Conservation (phyloP, 1,284 basidiomycete species). For the Austroboletus olivaceoglutinosus region DNA sequence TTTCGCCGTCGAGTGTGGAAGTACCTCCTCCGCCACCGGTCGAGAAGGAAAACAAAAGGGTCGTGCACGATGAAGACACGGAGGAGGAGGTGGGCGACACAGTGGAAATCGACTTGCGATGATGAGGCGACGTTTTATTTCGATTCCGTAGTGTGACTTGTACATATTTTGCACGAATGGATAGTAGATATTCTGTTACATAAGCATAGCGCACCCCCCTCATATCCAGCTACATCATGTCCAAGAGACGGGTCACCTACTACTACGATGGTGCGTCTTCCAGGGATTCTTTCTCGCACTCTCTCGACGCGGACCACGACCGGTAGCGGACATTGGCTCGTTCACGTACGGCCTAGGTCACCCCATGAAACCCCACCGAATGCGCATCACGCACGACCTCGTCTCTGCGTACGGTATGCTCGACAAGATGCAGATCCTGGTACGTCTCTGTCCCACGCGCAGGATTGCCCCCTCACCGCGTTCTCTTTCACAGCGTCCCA, state of each 20-base stretch:
- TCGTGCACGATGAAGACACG: constrained; percentile 43
- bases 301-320: constrained; percentile 5
- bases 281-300: not conserved
- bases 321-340: constrained; percentile 72
- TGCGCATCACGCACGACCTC: constrained; percentile 90
- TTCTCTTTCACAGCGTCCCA: constrained; percentile 58
- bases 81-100: constrained; percentile 75
- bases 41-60: constrained; percentile 58
- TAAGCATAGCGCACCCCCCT: not conserved
- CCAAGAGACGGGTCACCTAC: constrained; percentile 58
- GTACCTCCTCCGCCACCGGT: constrained; percentile 74
- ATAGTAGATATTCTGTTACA: too few relatives aligned
- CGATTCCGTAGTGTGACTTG: not conserved
- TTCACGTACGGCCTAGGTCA: constrained; percentile 88
- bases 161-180: too few relatives aligned
- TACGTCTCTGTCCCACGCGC: constrained; percentile 30
- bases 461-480: not conserved
- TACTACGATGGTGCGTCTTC: constrained; percentile 55
- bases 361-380: constrained; percentile 94
- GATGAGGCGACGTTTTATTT: constrained; percentile 3
- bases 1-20: constrained; percentile 61
- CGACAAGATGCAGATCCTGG: constrained; percentile 87
- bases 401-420: constrained; percentile 90
- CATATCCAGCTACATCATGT: constrained; percentile 37
- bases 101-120: constrained; percentile 53